phyloP scores from a whole-genome alignment of 108 stramenopile species.

The Cyclotella baltica region DNA sequence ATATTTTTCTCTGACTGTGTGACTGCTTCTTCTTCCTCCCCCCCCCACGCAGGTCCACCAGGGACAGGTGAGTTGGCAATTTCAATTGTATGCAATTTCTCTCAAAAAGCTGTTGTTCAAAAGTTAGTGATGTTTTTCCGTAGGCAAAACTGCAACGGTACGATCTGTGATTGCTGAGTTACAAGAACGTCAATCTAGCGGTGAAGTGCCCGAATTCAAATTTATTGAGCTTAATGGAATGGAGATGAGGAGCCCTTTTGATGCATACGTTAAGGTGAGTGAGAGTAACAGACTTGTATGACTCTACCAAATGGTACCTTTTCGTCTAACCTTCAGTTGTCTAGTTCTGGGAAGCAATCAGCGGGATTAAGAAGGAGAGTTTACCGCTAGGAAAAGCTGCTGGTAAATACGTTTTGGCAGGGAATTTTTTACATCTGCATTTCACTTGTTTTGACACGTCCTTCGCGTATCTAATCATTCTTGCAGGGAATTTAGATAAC shows the following conservation, averaged over 20 bases:
- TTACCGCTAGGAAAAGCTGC: constrained; percentile 62
- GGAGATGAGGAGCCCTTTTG: constrained; percentile 84
- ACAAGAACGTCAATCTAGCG: constrained; percentile 61
- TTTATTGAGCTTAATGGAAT: constrained; percentile 89
- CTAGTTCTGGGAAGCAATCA: constrained; percentile 82
- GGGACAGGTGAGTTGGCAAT: constrained; percentile 66
- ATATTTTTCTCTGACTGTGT: constrained; percentile 85
- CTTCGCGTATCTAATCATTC: too few species aligned
- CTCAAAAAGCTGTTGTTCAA: too few species aligned
- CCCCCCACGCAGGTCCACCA: constrained; percentile 80
- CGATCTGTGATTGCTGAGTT: constrained; percentile 66
- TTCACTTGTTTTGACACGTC: too few species aligned
- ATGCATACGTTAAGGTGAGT: constrained; percentile 81
- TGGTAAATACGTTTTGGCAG: too few species aligned
- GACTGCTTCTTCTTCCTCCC: too few species aligned
- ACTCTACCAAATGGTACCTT: too few species aligned
- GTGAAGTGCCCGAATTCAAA: constrained; percentile 68
- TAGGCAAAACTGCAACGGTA: constrained; percentile 81
- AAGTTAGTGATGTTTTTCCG: not conserved
- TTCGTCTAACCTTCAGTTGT: too few species aligned
- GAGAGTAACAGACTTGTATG: too few species aligned
- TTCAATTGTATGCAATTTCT: not conserved
- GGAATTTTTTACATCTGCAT: too few species aligned
- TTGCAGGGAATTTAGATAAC: constrained; percentile 59
- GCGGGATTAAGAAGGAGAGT: constrained; percentile 58